Conservation (phyloP, 306 rosid genomes). For the Albizia julibrissin region DNA sequence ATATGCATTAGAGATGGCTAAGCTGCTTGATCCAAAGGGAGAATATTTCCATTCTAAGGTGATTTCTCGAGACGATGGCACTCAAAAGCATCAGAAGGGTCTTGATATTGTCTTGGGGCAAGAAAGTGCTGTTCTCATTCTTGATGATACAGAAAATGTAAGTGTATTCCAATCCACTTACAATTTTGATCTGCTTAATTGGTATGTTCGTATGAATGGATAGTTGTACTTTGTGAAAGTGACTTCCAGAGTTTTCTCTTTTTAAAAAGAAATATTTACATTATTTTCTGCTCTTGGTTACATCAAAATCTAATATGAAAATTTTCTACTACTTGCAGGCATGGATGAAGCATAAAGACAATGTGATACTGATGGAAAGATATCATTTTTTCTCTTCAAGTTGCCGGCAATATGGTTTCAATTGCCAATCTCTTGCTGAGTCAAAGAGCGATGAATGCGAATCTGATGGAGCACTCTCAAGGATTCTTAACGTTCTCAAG, state of each 20-base stretch:
- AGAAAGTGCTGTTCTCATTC: constrained; percentile 85
- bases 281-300: too few species aligned
- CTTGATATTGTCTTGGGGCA: constrained; percentile 87
- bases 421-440: constrained; percentile 77
- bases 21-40: constrained; percentile 79
- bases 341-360: constrained; percentile 81
- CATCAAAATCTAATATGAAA: not conserved
- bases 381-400: constrained; percentile 94
- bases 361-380: constrained; percentile 86
- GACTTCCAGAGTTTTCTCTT: not conserved
- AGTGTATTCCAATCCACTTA: constrained; percentile 37
- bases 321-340: constrained; percentile 51
- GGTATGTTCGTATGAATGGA: constrained; percentile 12
- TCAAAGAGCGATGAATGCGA: constrained; percentile 75
- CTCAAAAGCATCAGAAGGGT: constrained; percentile 87
- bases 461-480: constrained; percentile 78
- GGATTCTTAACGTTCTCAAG: constrained; percentile 71
- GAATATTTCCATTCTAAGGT: constrained; percentile 74
- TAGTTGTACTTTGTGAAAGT: constrained; percentile 16
- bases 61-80: constrained; percentile 93
- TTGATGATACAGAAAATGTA: constrained; percentile 91
- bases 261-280: too few species aligned
- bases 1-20: constrained; percentile 91
- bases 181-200: constrained; percentile 11
- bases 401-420: constrained; percentile 72